Evolutionary conservation across 768 basidiomycete species (phyloP).

Genomic region (Mycena latifolia): DNA sequence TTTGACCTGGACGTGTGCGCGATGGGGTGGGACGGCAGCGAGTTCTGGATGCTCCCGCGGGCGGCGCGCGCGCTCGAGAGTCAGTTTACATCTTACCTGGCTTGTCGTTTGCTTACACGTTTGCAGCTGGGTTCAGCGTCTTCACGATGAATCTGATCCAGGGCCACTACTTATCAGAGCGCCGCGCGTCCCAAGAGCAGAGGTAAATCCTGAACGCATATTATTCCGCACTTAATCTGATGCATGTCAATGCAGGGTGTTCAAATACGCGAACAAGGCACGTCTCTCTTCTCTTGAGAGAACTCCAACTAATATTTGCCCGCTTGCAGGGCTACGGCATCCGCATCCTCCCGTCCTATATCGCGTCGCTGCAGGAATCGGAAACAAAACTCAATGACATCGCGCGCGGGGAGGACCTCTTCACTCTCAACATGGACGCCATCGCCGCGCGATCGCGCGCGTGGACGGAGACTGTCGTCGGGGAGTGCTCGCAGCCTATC

Average conservation of each 20-base stretch:
- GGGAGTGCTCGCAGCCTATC: neutral
- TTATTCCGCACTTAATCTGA: too few relatives aligned
- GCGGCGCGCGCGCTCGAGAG: slow-evolving; percentile 22
- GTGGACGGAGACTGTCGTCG: slow-evolving; percentile 18
- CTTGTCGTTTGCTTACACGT: too few relatives aligned
- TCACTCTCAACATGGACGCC: slow-evolving; percentile 4
- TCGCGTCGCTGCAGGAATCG: neutral
- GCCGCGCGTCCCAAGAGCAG: slow-evolving; percentile 14
- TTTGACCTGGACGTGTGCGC: slow-evolving; percentile 25
- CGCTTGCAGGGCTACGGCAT: slow-evolving; percentile 7
- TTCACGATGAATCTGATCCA: slow-evolving; percentile 30
- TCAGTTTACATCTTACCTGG: neutral
- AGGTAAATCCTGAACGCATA: too few relatives aligned
- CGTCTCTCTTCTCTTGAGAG: neutral
- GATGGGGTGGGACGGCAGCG: slow-evolving; percentile 13
- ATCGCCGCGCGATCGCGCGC: slow-evolving; percentile 1
- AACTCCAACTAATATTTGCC: too few relatives aligned
- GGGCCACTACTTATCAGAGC: slow-evolving; percentile 22
- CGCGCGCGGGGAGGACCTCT: slow-evolving; percentile 7
- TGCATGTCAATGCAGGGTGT: too few relatives aligned
- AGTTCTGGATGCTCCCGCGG: slow-evolving; percentile 22
- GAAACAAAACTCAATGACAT: slow-evolving; percentile 3
- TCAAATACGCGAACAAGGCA: slow-evolving; percentile 22
- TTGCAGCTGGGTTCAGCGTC: slow-evolving; percentile 21
- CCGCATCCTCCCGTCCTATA: too few relatives aligned